phyloP scores from a whole-genome alignment of 1,284 basidiomycete genomes.

The Cryptococcus amylolentus region DNA sequence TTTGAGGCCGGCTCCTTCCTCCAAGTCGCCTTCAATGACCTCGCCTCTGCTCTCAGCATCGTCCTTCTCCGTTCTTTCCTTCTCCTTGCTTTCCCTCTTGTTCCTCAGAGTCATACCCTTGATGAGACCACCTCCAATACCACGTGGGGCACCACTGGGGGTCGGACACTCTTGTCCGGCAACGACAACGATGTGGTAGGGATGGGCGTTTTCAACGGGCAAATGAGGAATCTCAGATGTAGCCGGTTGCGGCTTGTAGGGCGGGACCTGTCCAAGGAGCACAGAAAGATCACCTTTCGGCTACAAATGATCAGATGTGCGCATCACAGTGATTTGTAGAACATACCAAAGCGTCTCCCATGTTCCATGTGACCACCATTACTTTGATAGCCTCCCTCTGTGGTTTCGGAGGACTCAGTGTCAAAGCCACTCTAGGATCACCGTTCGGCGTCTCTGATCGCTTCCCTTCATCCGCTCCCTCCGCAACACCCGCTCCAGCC shows the following conservation, averaged over 20 bases:
- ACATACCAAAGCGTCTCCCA: conserved; percentile 51
- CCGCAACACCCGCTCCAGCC: not conserved
- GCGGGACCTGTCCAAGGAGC: conserved; percentile 51
- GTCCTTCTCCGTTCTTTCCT: conserved; percentile 12
- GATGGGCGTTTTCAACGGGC: conserved; percentile 44
- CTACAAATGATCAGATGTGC: conserved; percentile 12
- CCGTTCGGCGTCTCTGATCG: not conserved
- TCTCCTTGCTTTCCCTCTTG: conserved; percentile 18
- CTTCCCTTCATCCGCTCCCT: not conserved
- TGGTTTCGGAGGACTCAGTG: not conserved
- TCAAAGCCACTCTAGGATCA: not conserved
- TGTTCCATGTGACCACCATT: conserved; percentile 54
- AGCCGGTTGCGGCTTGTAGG: conserved; percentile 34
- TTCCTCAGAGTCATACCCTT: conserved; percentile 41
- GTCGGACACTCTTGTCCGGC: conserved; percentile 53
- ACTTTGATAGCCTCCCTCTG: conserved; percentile 51
- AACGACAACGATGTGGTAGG: conserved; percentile 55
- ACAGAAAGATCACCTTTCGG: conserved; percentile 53
- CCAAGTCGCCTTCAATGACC: conserved; percentile 7
- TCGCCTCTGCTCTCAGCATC: not conserved
- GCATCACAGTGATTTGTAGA: not conserved
- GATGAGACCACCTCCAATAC: conserved; percentile 43
- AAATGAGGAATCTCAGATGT: conserved; percentile 26
- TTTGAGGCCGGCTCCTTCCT: not conserved
- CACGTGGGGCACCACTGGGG: conserved; percentile 47